phyloP scores from a whole-genome alignment of 2,329 filamentous ascomycete genomes.

The Neonectria punicea region DNA sequence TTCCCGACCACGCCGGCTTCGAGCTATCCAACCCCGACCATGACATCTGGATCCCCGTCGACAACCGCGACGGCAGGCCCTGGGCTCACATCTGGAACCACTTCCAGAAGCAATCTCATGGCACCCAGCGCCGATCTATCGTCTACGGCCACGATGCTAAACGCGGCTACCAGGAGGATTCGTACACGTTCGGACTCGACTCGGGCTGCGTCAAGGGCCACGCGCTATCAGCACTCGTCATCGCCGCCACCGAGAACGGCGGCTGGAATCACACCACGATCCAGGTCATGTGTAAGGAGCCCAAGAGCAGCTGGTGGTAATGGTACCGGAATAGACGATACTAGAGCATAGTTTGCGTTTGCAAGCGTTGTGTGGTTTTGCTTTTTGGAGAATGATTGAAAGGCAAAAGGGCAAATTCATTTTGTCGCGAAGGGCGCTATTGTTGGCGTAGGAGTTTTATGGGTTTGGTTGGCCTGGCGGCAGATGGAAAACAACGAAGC shows the following conservation, averaged over 20 bases:
- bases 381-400: background rate
- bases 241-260: slow-evolving; percentile 61
- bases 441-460: slow-evolving; percentile 8
- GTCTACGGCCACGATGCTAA: slow-evolving; percentile 90
- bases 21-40: slow-evolving; percentile 41
- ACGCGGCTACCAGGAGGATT: slow-evolving; percentile 67
- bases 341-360: background rate
- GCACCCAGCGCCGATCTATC: slow-evolving; percentile 67
- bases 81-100: slow-evolving; percentile 76
- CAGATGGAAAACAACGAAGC: background rate
- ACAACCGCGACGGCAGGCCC: slow-evolving; percentile 63
- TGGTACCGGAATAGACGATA: background rate
- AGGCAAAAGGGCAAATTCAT: background rate
- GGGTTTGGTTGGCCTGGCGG: slow-evolving; percentile 3
- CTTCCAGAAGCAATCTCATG: slow-evolving; percentile 52
- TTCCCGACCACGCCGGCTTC: background rate
- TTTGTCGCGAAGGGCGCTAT: background rate
- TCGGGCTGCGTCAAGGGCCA: slow-evolving; percentile 83
- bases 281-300: slow-evolving; percentile 54
- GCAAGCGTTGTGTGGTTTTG: background rate
- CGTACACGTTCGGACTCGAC: slow-evolving; percentile 87
- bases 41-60: slow-evolving; percentile 50
- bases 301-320: slow-evolving; percentile 38
- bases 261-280: slow-evolving; percentile 50
- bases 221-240: slow-evolving; percentile 79